Evolutionary conservation across 148 eudicot species (phyloP), one percentile per base, ranked within the genome.

Genomic region (Simmondsia chinensis): DNA sequence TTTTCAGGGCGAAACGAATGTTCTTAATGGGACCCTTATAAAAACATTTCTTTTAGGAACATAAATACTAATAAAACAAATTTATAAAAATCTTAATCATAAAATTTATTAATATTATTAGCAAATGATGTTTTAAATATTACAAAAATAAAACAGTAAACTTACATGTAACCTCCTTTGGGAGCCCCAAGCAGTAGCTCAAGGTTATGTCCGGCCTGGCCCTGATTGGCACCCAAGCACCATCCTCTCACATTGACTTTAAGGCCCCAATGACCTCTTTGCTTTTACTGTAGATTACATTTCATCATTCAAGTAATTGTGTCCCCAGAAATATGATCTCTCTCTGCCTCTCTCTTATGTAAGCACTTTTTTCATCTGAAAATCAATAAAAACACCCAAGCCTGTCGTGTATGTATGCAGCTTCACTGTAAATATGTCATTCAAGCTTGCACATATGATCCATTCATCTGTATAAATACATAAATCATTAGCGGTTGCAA

Each of bases 221-320:
- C 39, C 9, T 15, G 54, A 52, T 64, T 21, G 42, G 51, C 68
- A 73, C 45, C 38, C 41, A 46, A 46, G 49, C 68, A 60, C 52
- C 57, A 42, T 50, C 45, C 39, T 41, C 46, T 54, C 47, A 39
- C 29, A 69, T 65, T 67, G 68, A 68, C 56, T 71, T 49, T 35
- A 36, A 32, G 39, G 52, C 50, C 73, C 69, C 64, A 64, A 50
- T 47, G 28, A 22, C 49, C 42, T 64, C 59, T 49, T 56, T 63
- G 50, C 61, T 47, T 61, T 54, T 52, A 51, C 55, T 52, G 43
- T 63, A 57, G 58, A 42, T 33, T 58, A 36, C 12, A 56, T 39
- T 46, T 52, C 50, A 39, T 37, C 65, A 43, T 6, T 34, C 6
- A 37, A 51, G 44, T 70, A 41, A 50, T 50, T 40, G 19, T 30